Percentiles rank a stretch among this genome's conserved stretches.
These are phyloP conservation scores for Prunus salicina DNA, from an alignment of 306 rosid genomes.

Conservation along the genomic window DNA sequence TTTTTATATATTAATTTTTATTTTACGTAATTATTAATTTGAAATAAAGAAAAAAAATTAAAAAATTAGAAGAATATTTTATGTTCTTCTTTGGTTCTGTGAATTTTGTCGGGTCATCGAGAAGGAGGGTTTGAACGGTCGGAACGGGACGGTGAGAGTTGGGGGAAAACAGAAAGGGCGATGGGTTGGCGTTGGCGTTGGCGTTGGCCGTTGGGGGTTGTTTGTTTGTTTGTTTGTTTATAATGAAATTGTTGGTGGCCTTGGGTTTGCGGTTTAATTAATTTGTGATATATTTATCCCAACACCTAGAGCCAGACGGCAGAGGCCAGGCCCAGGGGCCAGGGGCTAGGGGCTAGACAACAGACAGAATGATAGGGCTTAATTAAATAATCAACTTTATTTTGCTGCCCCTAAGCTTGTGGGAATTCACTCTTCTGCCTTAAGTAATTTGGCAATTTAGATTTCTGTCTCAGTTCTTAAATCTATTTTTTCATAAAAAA, in stretches of 20 bases:
- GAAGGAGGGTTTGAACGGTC: constrained; percentile 24
- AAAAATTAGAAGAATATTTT: neutral
- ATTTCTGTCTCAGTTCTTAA: neutral
- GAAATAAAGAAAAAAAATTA: too few relatives aligned
- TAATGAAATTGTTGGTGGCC: neutral
- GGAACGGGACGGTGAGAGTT: constrained; percentile 39
- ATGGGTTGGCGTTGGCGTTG: neutral
- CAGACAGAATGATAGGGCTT: constrained; percentile 31
- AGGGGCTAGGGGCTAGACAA: neutral
- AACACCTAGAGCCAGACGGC: neutral
- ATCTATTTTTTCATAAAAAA: neutral
- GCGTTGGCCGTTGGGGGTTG: neutral
- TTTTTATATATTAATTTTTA: constrained; percentile 6
- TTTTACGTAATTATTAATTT: neutral
- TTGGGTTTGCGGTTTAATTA: neutral
- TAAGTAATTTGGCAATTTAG: neutral
- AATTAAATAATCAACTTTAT: constrained; percentile 17
- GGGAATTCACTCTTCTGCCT: constrained; percentile 3
- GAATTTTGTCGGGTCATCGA: constrained; percentile 47
- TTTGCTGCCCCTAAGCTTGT: constrained; percentile 9
- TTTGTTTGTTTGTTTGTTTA: neutral
- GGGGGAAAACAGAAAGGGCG: constrained; percentile 12
- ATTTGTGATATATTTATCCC: neutral
- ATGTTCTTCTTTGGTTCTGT: constrained; percentile 30
- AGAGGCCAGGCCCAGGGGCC: neutral